A percentile compares a stretch with the other conserved stretches of the same genome.
Conservation (phyloP, 495 filamentous ascomycete genomes). For the Penicillium flavigenum region DNA sequence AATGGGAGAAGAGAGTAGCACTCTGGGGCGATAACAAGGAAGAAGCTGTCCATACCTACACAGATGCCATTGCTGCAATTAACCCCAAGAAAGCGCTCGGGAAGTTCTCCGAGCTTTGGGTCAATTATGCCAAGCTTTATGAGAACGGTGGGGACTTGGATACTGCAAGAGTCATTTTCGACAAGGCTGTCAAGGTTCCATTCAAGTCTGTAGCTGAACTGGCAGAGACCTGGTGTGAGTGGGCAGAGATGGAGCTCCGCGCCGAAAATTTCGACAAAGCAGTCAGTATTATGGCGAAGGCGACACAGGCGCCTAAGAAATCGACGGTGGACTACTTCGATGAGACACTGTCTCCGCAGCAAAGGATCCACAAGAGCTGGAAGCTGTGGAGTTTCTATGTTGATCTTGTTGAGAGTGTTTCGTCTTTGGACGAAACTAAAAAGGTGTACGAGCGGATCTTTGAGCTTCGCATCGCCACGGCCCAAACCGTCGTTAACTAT, state of each 20-base stretch:
- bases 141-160: constrained; percentile 83
- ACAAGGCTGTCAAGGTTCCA: constrained; percentile 96
- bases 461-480: constrained; percentile 95
- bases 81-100: constrained; percentile 94
- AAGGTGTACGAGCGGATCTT: constrained; percentile 97
- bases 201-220: constrained; percentile 94
- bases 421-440: constrained; percentile 86
- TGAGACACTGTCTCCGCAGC: constrained; percentile 89
- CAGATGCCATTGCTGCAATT: constrained; percentile 87
- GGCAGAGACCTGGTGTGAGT: constrained; percentile 98
- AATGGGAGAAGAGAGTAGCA: constrained; percentile 95
- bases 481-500: constrained; percentile 98
- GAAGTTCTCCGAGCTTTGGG: constrained; percentile 92
- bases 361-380: constrained; percentile 98
- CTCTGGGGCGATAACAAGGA: constrained; percentile 93
- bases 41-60: constrained; percentile 93
- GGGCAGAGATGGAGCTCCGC: constrained; percentile 96
- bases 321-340: constrained; percentile 98
- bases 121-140: constrained; percentile 97
- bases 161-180: constrained; percentile 87
- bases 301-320: constrained; percentile 89
- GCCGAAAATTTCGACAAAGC: constrained; percentile 95
- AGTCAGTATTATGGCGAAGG: constrained; percentile 94
- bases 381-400: constrained; percentile 99
- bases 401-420: constrained; percentile 93